Evolutionary conservation across 2,329 filamentous ascomycete genomes (phyloP).

Genomic region (Penicillium sp.): DNA sequence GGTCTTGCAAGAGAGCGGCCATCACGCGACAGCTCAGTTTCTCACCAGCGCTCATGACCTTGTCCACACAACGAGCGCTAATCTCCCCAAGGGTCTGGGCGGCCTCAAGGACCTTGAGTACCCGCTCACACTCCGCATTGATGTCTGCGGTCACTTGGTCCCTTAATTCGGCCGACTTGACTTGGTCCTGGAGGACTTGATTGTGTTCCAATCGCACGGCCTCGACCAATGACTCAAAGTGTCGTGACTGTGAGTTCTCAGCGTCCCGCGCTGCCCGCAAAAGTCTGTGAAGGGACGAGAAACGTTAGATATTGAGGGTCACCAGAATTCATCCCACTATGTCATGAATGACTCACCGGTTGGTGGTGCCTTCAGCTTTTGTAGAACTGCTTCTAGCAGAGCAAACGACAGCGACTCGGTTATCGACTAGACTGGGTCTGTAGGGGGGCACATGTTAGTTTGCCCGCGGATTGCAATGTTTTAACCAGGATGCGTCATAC

Average conservation of each 20-base stretch:
- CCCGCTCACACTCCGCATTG: conserved; percentile 75
- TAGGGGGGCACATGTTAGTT: conserved; percentile 8
- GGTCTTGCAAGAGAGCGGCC: conserved; percentile 78
- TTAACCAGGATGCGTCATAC: conserved; percentile 39
- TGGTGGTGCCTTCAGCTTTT: conserved; percentile 93
- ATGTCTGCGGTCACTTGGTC: conserved; percentile 66
- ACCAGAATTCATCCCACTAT: background rate
- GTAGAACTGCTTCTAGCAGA: conserved; percentile 93
- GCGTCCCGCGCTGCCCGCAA: conserved; percentile 54
- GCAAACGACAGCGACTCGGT: conserved; percentile 88
- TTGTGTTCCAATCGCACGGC: conserved; percentile 84
- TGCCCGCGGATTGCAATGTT: background rate
- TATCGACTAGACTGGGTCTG: conserved; percentile 64
- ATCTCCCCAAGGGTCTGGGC: conserved; percentile 67
- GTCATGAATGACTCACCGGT: conserved; percentile 65
- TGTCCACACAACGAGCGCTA: conserved; percentile 76
- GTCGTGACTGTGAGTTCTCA: conserved; percentile 49
- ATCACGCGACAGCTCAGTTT: conserved; percentile 94
- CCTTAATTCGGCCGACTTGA: conserved; percentile 60
- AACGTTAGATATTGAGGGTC: conserved; percentile 2
- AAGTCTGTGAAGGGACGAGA: conserved; percentile 32
- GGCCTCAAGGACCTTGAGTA: conserved; percentile 72
- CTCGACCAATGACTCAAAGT: conserved; percentile 74
- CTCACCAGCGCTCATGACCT: conserved; percentile 92
- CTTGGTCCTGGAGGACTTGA: conserved; percentile 65